Conservation (phyloP, 208 protist species). For the Willaertia magna region DNA sequence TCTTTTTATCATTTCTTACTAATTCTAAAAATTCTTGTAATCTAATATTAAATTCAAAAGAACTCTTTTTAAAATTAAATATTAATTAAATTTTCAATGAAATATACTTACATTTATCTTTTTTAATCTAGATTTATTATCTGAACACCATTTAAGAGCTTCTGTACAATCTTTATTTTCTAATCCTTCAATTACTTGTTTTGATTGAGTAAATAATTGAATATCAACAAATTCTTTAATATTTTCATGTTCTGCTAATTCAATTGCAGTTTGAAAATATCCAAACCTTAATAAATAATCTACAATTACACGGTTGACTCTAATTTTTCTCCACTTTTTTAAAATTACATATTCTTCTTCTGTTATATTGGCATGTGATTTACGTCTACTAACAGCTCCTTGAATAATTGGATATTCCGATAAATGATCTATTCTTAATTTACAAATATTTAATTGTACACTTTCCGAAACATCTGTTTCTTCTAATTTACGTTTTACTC, state of each 20-base stretch:
- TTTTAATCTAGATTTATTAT: slow-evolving; percentile 28
- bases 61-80: too few species aligned
- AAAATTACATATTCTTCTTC: not conserved
- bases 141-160: slow-evolving; percentile 34
- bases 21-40: slow-evolving; percentile 46
- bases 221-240: slow-evolving; percentile 35
- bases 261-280: slow-evolving; percentile 31
- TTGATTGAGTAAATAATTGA: slow-evolving; percentile 30
- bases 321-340: not conserved
- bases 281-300: slow-evolving; percentile 37
- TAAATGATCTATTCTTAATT: slow-evolving; percentile 10
- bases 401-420: slow-evolving; percentile 8
- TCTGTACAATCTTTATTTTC: slow-evolving; percentile 25
- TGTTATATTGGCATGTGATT: not conserved
- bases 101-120: slow-evolving; percentile 18
- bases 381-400: not conserved
- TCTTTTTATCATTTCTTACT: slow-evolving; percentile 13
- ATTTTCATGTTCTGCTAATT: slow-evolving; percentile 16
- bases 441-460: slow-evolving; percentile 10
- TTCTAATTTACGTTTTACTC: slow-evolving; percentile 35
- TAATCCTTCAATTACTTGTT: slow-evolving; percentile 28
- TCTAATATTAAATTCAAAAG: slow-evolving; percentile 37
- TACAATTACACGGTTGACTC: slow-evolving; percentile 30
- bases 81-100: too few species aligned
- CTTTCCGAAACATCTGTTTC: slow-evolving; percentile 17